Evolutionary conservation across 139 green algal genomes (phyloP).

Genomic region (Tetradesmus lagerheimii): DNA sequence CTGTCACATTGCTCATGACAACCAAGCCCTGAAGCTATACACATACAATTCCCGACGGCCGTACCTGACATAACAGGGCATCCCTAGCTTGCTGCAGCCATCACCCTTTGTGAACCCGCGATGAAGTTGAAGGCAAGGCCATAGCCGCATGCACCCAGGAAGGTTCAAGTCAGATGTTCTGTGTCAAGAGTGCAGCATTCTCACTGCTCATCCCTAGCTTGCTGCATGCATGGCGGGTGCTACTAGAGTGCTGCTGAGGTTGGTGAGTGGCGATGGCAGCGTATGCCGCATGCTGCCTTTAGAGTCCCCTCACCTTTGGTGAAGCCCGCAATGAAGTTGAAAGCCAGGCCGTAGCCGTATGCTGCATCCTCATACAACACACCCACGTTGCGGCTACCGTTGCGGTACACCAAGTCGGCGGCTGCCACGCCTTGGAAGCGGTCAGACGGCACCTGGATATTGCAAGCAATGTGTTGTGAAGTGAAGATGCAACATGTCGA

Average conservation of each 20-base stretch:
- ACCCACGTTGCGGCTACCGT: neutral
- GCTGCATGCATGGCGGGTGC: too few relatives aligned
- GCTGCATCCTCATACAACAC: constrained; percentile 12
- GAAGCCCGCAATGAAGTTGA: constrained; percentile 19
- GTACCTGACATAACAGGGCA: too few relatives aligned
- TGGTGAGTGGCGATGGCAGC: too few relatives aligned
- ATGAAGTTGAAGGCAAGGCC: neutral
- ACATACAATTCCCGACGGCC: too few relatives aligned
- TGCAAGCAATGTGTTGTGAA: neutral
- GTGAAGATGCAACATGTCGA: neutral
- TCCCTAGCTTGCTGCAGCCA: neutral
- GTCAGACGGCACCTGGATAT: neutral
- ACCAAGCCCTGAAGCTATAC: too few relatives aligned
- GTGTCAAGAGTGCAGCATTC: too few relatives aligned
- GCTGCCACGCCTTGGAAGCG: constrained; percentile 31
- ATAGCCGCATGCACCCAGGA: too few relatives aligned
- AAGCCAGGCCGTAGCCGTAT: constrained; percentile 20
- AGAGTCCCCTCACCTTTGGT: neutral
- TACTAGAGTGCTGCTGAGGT: too few relatives aligned
- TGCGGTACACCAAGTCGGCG: neutral
- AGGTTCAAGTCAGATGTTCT: too few relatives aligned
- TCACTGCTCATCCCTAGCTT: too few relatives aligned
- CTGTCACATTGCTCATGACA: too few relatives aligned
- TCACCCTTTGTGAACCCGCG: neutral
- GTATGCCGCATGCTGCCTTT: too few relatives aligned